Percentiles rank a stretch among this genome's conserved stretches.
These are phyloP conservation scores for Stachybotrys elegans DNA, from an alignment of 2,329 filamentous ascomycete genomes.

Conservation along the genomic window DNA sequence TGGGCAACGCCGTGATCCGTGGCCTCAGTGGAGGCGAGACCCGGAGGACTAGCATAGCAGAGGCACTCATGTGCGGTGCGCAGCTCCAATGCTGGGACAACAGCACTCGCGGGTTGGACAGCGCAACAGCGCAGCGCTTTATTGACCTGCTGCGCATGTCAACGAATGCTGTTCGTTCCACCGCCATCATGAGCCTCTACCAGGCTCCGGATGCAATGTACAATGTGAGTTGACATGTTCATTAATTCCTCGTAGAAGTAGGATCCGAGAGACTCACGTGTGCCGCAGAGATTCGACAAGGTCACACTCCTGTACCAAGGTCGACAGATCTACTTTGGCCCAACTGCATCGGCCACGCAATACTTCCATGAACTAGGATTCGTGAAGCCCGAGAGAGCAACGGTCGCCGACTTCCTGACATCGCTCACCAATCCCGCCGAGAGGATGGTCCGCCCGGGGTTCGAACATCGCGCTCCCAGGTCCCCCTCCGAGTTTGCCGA, in stretches of 20 bases:
- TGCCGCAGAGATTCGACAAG: conserved; percentile 46
- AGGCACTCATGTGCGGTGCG: conserved; percentile 38
- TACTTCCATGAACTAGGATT: conserved; percentile 67
- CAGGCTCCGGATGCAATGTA: conserved; percentile 4
- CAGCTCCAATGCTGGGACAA: conserved; percentile 18
- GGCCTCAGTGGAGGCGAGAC: conserved; percentile 73
- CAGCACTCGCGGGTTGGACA: conserved; percentile 18
- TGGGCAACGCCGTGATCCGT: conserved; percentile 70
- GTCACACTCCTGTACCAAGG: conserved; percentile 54
- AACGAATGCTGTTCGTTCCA: neutral
- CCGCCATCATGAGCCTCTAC: conserved; percentile 2
- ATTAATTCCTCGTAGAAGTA: too few relatives aligned
- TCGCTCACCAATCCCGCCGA: conserved; percentile 60
- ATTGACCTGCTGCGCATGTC: neutral
- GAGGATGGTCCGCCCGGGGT: conserved; percentile 50
- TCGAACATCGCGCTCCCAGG: conserved; percentile 50
- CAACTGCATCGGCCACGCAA: conserved; percentile 51
- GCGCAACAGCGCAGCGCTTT: conserved; percentile 8
- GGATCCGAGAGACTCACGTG: too few relatives aligned
- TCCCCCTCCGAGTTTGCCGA: conserved; percentile 58
- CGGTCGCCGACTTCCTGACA: conserved; percentile 67
- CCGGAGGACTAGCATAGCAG: conserved; percentile 71
- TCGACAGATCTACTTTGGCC: conserved; percentile 60
- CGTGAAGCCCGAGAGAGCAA: conserved; percentile 60
- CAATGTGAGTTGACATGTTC: conserved; percentile 3